phyloP scores from a whole-genome alignment of 176 grass and related monocot species.

The Cenchrus fungigraminus region DNA sequence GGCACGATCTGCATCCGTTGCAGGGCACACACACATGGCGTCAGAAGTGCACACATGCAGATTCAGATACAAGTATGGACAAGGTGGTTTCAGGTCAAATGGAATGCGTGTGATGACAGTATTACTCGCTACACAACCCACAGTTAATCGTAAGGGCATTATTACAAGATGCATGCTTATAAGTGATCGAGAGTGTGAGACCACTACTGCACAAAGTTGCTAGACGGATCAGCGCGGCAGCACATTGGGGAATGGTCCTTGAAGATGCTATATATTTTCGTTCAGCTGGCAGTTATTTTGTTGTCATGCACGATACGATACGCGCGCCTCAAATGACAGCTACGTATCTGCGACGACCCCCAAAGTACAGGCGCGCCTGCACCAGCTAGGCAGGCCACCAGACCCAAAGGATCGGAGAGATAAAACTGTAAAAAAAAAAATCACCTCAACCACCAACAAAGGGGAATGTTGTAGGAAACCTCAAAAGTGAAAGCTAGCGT shows the following conservation, averaged over 20 bases:
- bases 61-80: not conserved
- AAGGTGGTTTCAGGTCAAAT: conserved; percentile 39
- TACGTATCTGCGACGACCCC: conserved; percentile 5
- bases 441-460: conserved; percentile 25
- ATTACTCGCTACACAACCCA: too few relatives aligned
- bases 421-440: conserved; percentile 56
- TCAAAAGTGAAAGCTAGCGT: conserved; percentile 43
- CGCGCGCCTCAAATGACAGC: not conserved
- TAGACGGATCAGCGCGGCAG: not conserved
- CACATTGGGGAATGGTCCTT: not conserved
- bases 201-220: not conserved
- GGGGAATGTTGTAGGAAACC: conserved; percentile 42
- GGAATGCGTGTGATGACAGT: conserved; percentile 11
- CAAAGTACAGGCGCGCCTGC: conserved; percentile 46
- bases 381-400: conserved; percentile 27
- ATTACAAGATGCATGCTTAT: too few relatives aligned
- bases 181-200: not conserved
- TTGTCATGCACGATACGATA: not conserved
- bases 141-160: too few relatives aligned
- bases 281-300: conserved; percentile 21
- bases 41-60: conserved; percentile 52
- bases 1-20: conserved; percentile 70
- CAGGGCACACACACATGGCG: conserved; percentile 14
- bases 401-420: conserved; percentile 10
- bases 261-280: conserved; percentile 32